Evolutionary conservation across 169 alveolate species (phyloP), one percentile per base, ranked within the genome.

Genomic region (Plasmodium blacklocki): DNA sequence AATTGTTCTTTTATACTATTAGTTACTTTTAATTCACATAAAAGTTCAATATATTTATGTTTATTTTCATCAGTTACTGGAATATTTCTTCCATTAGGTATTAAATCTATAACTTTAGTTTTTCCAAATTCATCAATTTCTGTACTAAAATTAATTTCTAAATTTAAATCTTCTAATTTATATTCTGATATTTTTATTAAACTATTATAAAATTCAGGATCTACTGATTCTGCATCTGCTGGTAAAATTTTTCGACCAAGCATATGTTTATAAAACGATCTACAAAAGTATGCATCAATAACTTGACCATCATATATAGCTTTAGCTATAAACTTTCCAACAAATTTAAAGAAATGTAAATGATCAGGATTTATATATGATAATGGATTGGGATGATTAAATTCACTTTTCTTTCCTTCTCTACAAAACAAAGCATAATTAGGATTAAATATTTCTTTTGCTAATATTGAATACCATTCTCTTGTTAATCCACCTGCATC

Each of bases 401-500:
- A 95, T 97, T 97, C 94, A 95, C 97, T 68, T 85, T 96, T 96
- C 50, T 95, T 75, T 15, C 98, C 98, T 58, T 94, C 98, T 49
- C 97, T 93, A 50, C 97, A 93, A 92, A 97, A 98, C 58, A 97
- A 93, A 47, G 99, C 99, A 85, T 98, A 98, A 94, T 97, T 97
- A 29, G 99, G 99, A 88, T 99, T 98, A 92, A 99, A 98, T 97
- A 99, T 98, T 93, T 98, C 99, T 89, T 97, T 96, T 39, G 99
- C 98, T 71, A 99, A 93, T 26, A 98, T 96, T 32, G 96, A 96
- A 76, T 97, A 97, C 99, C 99, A 99, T 93, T 99, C 99, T 88
- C 99, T 93, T 43, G 99, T 98, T 5, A 99, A 96, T 11, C 99
- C 99, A 4, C 99, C 99, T 14, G 99, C 99, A 93, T 99, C 99